phyloP scores from a whole-genome alignment of 2,329 filamentous ascomycete genomes.

The Fusarium decemcellulare region DNA sequence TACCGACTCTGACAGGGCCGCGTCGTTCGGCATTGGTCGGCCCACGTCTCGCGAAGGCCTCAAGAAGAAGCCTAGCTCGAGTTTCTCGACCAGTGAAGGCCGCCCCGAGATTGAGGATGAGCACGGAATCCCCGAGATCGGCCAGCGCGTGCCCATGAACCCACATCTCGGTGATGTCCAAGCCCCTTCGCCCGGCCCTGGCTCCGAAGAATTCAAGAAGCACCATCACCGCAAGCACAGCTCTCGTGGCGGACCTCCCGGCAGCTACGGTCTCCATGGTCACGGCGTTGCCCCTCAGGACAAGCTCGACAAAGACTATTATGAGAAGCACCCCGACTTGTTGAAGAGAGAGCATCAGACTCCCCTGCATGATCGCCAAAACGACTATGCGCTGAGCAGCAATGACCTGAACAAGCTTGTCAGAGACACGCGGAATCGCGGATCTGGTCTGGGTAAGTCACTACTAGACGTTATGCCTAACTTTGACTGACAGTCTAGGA shows the following conservation, averaged over 20 bases:
- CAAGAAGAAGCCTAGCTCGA: constrained; percentile 76
- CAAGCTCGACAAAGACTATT: constrained; percentile 92
- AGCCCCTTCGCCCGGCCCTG: constrained; percentile 85
- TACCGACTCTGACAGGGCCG: constrained; percentile 90
- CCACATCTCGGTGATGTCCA: constrained; percentile 95
- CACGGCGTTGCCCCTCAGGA: constrained; percentile 83
- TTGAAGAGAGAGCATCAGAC: constrained; percentile 79
- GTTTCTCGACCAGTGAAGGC: constrained; percentile 65
- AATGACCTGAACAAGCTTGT: constrained; percentile 94
- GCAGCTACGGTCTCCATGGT: constrained; percentile 93
- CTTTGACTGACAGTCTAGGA: constrained; percentile 62
- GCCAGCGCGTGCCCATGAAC: constrained; percentile 93
- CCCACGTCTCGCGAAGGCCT: constrained; percentile 67
- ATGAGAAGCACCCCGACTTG: constrained; percentile 90
- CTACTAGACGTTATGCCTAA: constrained; percentile 1
- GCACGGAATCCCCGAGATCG: constrained; percentile 92
- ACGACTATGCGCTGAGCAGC: constrained; percentile 88
- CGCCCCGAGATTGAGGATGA: constrained; percentile 75
- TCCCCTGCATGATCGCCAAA: constrained; percentile 68
- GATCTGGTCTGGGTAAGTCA: constrained; percentile 65
- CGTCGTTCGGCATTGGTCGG: constrained; percentile 86
- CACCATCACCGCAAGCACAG: constrained; percentile 81
- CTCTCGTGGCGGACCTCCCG: constrained; percentile 80
- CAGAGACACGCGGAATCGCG: constrained; percentile 74
- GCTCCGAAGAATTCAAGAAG: constrained; percentile 59